These are phyloP conservation scores for Fraxinus excelsior DNA, from an alignment of 257 asterid species.

Conservation along the genomic window DNA sequence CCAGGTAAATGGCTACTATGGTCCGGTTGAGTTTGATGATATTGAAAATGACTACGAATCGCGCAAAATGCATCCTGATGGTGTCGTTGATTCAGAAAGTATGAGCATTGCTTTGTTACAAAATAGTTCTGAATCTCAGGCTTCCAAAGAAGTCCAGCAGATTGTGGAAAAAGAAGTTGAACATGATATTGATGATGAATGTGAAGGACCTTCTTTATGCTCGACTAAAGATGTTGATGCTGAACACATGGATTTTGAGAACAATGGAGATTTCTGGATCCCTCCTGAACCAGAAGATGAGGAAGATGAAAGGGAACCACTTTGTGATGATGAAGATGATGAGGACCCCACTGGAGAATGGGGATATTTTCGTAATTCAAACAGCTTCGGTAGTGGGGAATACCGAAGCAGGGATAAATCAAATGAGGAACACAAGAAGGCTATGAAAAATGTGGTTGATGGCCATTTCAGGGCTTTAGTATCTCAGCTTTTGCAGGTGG, in stretches of 20 bases:
- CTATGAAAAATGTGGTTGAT: constrained; percentile 79
- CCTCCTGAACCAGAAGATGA: constrained; percentile 98
- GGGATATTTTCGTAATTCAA: constrained; percentile 62
- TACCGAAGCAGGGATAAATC: constrained; percentile 75
- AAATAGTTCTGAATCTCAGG: constrained; percentile 44
- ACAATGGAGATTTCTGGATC: constrained; percentile 88
- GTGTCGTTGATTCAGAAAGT: constrained; percentile 53
- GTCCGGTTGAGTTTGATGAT: constrained; percentile 52
- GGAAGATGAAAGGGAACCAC: constrained; percentile 82
- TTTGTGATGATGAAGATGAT: constrained; percentile 76
- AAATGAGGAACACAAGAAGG: constrained; percentile 81
- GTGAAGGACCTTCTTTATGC: constrained; percentile 77
- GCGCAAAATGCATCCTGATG: constrained; percentile 62
- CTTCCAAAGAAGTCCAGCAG: constrained; percentile 59
- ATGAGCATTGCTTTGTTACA: constrained; percentile 42
- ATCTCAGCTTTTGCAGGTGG: constrained; percentile 92
- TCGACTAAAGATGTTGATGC: constrained; percentile 62
- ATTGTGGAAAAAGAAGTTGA: constrained; percentile 44
- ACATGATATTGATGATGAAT: constrained; percentile 60
- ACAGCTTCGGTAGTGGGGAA: constrained; percentile 88
- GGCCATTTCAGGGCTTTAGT: constrained; percentile 95
- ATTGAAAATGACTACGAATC: constrained; percentile 53
- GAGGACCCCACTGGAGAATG: constrained; percentile 86
- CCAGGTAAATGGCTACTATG: constrained; percentile 58
- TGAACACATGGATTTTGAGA: constrained; percentile 90